These are phyloP conservation scores for Phellopilus nigrolimitatus DNA, from an alignment of 1,284 basidiomycete genomes.

Conservation along the genomic window DNA sequence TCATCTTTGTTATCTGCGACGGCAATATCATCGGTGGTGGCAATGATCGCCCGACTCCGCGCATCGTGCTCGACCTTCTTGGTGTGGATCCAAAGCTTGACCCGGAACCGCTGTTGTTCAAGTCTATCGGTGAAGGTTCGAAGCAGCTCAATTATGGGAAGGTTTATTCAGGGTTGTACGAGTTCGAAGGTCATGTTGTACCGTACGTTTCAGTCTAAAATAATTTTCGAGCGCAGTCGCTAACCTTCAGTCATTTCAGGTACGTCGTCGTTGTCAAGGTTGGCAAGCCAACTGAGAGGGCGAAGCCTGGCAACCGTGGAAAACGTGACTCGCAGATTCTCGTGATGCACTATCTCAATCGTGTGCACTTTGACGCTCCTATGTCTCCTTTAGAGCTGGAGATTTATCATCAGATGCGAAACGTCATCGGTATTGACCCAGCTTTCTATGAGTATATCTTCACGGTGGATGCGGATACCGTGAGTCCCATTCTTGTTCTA, in stretches of 20 bases:
- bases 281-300: slow-evolving; percentile 92
- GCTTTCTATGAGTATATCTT: slow-evolving; percentile 98
- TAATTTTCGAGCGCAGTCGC: slow-evolving; percentile 12
- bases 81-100: slow-evolving; percentile 92
- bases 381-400: slow-evolving; percentile 97
- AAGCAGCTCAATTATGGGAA: slow-evolving; percentile 96
- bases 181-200: slow-evolving; percentile 93
- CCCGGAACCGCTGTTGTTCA: slow-evolving; percentile 92
- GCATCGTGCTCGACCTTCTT: slow-evolving; percentile 88
- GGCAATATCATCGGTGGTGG: slow-evolving; percentile 96
- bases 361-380: slow-evolving; percentile 92
- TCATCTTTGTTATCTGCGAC: slow-evolving; percentile 94
- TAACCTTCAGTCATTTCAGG: slow-evolving; percentile 33
- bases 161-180: slow-evolving; percentile 93
- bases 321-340: slow-evolving; percentile 98
- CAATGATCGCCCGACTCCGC: slow-evolving; percentile 91
- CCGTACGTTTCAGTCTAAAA: slow-evolving; percentile 47
- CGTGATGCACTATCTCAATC: slow-evolving; percentile 92
- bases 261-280: slow-evolving; percentile 97
- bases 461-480: slow-evolving; percentile 95
- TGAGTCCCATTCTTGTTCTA: slow-evolving; percentile 35
- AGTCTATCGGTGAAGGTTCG: slow-evolving; percentile 89
- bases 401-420: slow-evolving; percentile 98
- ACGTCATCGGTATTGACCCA: slow-evolving; percentile 97
- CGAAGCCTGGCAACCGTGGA: slow-evolving; percentile 93